These are phyloP conservation scores for Butyriboletus loyo DNA, from an alignment of 768 basidiomycete species.

Conservation along the genomic window DNA sequence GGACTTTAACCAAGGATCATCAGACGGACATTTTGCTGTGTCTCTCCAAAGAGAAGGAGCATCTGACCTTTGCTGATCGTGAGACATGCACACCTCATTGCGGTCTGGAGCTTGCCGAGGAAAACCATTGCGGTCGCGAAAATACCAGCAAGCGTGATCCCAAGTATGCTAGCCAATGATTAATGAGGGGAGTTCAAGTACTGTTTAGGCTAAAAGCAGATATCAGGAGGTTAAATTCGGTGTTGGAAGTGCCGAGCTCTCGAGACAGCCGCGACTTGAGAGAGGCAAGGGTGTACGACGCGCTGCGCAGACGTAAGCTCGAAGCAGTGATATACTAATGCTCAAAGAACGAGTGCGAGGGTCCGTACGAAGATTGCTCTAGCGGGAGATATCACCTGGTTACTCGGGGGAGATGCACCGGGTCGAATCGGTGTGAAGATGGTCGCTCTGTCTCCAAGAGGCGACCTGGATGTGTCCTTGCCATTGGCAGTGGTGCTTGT, in stretches of 20 bases:
- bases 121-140: conserved; percentile 74
- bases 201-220: conserved; percentile 75
- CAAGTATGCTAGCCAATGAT: conserved; percentile 66
- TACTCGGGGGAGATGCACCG: background rate
- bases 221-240: conserved; percentile 74
- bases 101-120: conserved; percentile 39
- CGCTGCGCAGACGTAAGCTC: conserved; percentile 38
- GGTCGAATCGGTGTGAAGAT: background rate
- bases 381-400: conserved; percentile 20
- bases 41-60: conserved; percentile 65
- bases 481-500: background rate
- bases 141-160: conserved; percentile 69
- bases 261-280: conserved; percentile 66
- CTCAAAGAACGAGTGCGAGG: conserved; percentile 67
- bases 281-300: conserved; percentile 72
- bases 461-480: background rate
- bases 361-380: conserved; percentile 50
- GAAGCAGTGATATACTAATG: conserved; percentile 48
- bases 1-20: conserved; percentile 80
- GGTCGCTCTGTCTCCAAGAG: background rate
- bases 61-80: conserved; percentile 48
- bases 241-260: conserved; percentile 73
- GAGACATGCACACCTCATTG: conserved; percentile 1
- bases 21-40: conserved; percentile 53
- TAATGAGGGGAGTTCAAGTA: conserved; percentile 75